Base-by-base conservation (phyloP, 2,329 filamentous ascomycete species). In the Colletotrichum simmondsii region DNA sequence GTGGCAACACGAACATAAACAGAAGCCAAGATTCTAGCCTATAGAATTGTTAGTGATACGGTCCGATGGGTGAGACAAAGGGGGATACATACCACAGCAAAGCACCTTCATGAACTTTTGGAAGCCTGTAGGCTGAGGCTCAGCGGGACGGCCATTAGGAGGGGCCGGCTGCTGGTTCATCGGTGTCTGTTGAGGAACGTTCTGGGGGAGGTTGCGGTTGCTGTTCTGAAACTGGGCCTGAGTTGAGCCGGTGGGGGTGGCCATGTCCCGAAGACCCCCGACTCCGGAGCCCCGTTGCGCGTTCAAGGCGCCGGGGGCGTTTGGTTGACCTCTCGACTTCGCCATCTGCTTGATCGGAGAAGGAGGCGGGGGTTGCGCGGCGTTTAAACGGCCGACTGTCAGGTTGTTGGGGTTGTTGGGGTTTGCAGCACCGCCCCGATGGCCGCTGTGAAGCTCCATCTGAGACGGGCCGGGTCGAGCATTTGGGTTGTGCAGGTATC, bases 141-240 rank as follows among this genome's bases (percentile, higher is more conserved):
- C 93, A 77, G 88, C 86, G 57, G 87, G 87, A 75, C 88, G 87
- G 76, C 87, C 88, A 80, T 84, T 90, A 81, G 84, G 85, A 79
- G 85, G 85, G 75, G 88, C 85, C 80, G 87, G 86, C 65, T 81
- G 81, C 65, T 81, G 81, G 60, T 86, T 89, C 85, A 91, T 87
- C 72, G 87, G 89, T 71, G 88, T 87, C 80, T 92, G 90, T 74
- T 89, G 87, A 74, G 89, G 89, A 80, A 90, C 88, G 75, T 88
- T 87, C 78, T 90, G 91, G 62, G 93, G 90, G 76, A 97, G 89
- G 83, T 98, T 97, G 82, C 95, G 94, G 80, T 93, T 94, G 86
- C 95, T 98, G 89, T 95, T 96, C 87, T 97, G 95, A 88, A 98
- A 98, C 82, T 98, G 96, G 77, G 96, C 96, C 84, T 97, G 94